phyloP scores from a whole-genome alignment of 345 rosid species.

The Rhodamnia rubescens region DNA sequence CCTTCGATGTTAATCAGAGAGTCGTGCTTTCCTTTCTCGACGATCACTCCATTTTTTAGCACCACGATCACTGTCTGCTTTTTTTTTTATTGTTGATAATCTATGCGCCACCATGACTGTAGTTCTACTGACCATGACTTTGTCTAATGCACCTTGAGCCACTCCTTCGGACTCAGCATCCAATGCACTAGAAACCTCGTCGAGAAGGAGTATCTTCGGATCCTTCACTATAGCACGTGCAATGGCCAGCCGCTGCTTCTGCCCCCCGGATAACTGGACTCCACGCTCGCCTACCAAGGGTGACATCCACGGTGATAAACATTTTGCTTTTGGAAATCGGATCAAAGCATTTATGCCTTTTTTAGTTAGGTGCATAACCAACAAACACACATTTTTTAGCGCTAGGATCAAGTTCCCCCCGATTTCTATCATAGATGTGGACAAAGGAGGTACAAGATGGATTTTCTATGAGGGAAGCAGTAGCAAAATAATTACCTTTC shows the following conservation, averaged over 20 bases:
- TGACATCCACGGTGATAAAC: too few species aligned
- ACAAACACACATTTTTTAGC: too few species aligned
- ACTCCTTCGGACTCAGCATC: conserved; percentile 10
- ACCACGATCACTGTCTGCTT: conserved; percentile 50
- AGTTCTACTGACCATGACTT: conserved; percentile 5
- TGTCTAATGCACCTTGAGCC: conserved; percentile 7
- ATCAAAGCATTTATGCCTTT: too few species aligned
- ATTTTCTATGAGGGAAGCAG: too few species aligned
- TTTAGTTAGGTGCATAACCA: too few species aligned
- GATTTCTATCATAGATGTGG: too few species aligned
- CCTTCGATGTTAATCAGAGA: conserved; percentile 22
- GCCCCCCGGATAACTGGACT: conserved; percentile 9
- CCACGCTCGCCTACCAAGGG: conserved; percentile 3
- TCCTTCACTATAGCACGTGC: conserved; percentile 40
- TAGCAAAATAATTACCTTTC: too few species aligned
- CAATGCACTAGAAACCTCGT: conserved; percentile 30
- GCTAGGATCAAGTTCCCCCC: too few species aligned
- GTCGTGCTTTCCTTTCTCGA: conserved; percentile 42
- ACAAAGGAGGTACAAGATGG: too few species aligned
- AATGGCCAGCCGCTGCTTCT: conserved; percentile 13
- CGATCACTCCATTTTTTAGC: conserved; percentile 43
- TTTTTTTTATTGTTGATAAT: conserved; percentile 35
- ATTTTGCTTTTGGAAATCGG: too few species aligned
- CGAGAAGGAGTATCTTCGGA: conserved; percentile 38
- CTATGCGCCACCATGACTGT: conserved; percentile 7